These are phyloP conservation scores for Terana coerulea DNA, from an alignment of 768 basidiomycete species.

Conservation along the genomic window DNA sequence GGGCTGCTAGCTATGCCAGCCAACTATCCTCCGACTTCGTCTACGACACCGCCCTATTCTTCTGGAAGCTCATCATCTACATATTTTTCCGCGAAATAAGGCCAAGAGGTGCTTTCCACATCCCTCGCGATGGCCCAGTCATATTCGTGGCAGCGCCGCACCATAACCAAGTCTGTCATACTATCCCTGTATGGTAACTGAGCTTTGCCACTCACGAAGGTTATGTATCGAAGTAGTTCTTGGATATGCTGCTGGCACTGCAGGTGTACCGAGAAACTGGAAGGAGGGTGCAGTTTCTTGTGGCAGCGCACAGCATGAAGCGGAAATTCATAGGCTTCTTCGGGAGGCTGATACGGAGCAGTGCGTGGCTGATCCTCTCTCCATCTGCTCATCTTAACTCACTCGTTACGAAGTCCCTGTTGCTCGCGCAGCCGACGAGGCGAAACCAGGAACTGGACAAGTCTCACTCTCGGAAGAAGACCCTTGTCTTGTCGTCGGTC, in stretches of 20 bases:
- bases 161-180: constrained; percentile 21
- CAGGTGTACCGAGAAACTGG: constrained; percentile 81
- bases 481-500: constrained; percentile 78
- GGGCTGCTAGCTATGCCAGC: no score
- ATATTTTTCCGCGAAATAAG: constrained; percentile 96
- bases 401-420: constrained; percentile 69
- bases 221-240: constrained; percentile 54
- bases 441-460: constrained; percentile 69
- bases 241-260: constrained; percentile 76
- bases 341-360: constrained; percentile 77
- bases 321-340: constrained; percentile 78
- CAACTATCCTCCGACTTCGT: constrained; percentile 17
- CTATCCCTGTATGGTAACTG: constrained; percentile 45
- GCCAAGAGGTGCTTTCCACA: constrained; percentile 89
- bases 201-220: not conserved
- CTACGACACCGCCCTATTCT: constrained; percentile 74
- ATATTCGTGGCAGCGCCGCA: constrained; percentile 78
- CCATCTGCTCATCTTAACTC: not conserved
- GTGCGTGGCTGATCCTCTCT: constrained; percentile 39
- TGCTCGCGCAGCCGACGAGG: constrained; percentile 79
- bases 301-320: constrained; percentile 87
- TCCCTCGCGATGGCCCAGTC: constrained; percentile 83
- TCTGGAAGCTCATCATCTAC: constrained; percentile 81
- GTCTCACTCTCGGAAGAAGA: constrained; percentile 72
- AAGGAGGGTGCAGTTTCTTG: constrained; percentile 80